phyloP scores from a whole-genome alignment of 805 yeast genomes.

The Metschnikowia lochheadii region DNA sequence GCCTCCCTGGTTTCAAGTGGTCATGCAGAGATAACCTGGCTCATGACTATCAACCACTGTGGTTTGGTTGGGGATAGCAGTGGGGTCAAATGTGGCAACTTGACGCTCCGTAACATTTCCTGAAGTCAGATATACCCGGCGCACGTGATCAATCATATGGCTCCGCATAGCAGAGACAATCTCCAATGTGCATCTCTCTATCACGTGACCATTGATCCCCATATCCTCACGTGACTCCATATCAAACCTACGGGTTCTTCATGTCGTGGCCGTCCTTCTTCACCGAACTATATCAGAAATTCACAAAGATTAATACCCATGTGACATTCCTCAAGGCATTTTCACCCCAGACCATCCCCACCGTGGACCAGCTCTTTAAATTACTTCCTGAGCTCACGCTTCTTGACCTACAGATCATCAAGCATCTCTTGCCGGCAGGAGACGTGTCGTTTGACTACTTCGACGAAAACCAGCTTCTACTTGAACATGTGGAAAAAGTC shows the following conservation, averaged over 20 bases:
- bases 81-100: too few species aligned
- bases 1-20: background rate
- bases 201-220: too few species aligned
- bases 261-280: constrained; percentile 13
- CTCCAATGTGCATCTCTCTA: too few species aligned
- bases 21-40: too few species aligned
- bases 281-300: constrained; percentile 9
- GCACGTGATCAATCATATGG: too few species aligned
- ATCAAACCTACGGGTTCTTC: background rate
- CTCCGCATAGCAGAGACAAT: too few species aligned
- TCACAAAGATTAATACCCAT: constrained; percentile 26
- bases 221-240: background rate
- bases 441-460: constrained; percentile 64
- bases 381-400: constrained; percentile 30
- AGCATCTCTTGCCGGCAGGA: constrained; percentile 61
- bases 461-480: constrained; percentile 64
- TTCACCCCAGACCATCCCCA: constrained; percentile 20
- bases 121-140: too few species aligned
- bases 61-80: too few species aligned
- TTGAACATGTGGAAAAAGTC: constrained; percentile 43
- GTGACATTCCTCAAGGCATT: constrained; percentile 31
- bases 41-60: too few species aligned
- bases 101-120: too few species aligned
- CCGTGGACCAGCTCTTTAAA: constrained; percentile 31
- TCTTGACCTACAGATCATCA: constrained; percentile 62